Evolutionary conservation across 495 filamentous ascomycete genomes (phyloP), one percentile per base, ranked within the genome.

Genomic region (Talaromyces ruber): DNA sequence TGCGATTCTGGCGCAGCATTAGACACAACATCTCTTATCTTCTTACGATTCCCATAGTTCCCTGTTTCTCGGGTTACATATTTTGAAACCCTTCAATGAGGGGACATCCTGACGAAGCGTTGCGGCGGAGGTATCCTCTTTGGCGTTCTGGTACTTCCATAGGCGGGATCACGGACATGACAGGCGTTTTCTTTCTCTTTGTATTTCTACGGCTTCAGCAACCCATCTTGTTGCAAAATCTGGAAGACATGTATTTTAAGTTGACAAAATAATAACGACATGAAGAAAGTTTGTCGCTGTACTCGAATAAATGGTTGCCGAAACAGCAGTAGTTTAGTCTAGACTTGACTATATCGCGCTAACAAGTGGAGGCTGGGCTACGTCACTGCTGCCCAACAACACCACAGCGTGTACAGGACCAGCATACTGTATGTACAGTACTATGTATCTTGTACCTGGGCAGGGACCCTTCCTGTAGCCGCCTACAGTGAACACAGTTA

Each of bases 1-100:
- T 64, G 63, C 69, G 3, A 70, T 80, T 62, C 52, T 79, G 57
- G 71, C 14, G 62, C 65, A 24, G 67, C 61, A 63, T 24, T 28
- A 43, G 30, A 54, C 11, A 54, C 12, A 18, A 8, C 47, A 39
- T 16, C 34, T 47, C 18, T 47, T 47, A 47, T 47, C 43, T 47
- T 21, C n/a, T 47, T 47, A 47, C 9, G 43, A 47, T 47, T 47
- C 43, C n/a, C n/a, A 47, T 43, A 14, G 14, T 54, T 26, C 18
- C 6, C 12, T 22, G 22, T 54, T 54, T 54, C 16, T 24, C 26
- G 8, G 24, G 9, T 26, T 54, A 22, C 21, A 54, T 54, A 54
- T 54, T 54, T 28, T 28, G 51, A 54, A 25, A 54, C 26, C 28
- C 28, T 18, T 50, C 8, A 21, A 9, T 22, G 47, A 21, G 7